These are phyloP conservation scores for Iris macrosiphon DNA, from an alignment of 106 monocot species.

Conservation along the genomic window DNA sequence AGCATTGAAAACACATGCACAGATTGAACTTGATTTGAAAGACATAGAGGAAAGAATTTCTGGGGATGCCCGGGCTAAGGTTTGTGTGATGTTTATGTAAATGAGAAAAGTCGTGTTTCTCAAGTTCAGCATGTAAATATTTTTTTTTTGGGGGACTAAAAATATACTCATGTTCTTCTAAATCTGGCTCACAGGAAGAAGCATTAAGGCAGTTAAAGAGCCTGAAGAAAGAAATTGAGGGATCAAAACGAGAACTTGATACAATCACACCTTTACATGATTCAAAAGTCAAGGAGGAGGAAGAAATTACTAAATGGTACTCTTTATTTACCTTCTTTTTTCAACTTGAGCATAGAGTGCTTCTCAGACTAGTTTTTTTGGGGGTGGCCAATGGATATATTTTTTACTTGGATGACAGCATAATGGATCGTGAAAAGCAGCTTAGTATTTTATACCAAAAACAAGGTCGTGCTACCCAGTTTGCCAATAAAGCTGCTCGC, in stretches of 20 bases:
- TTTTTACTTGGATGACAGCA: conserved; percentile 26
- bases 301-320: conserved; percentile 81
- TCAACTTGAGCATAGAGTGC: not conserved
- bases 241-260: conserved; percentile 81
- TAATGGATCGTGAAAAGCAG: conserved; percentile 96
- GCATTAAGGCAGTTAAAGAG: conserved; percentile 64
- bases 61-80: conserved; percentile 66
- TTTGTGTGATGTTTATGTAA: conserved; percentile 12
- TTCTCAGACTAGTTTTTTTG: not conserved
- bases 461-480: conserved; percentile 93
- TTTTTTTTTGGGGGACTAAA: not conserved
- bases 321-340: not conserved
- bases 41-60: conserved; percentile 78
- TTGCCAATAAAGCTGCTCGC: conserved; percentile 80
- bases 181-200: conserved; percentile 46
- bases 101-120: not conserved
- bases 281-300: conserved; percentile 72
- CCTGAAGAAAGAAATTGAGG: conserved; percentile 77
- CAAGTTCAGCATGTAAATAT: too few species aligned
- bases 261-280: conserved; percentile 54
- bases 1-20: conserved; percentile 60
- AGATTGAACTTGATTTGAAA: conserved; percentile 91
- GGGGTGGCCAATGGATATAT: not conserved
- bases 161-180: not conserved
- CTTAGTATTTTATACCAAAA: conserved; percentile 96